A percentile compares a stretch with the other conserved stretches of the same genome.
Conservation (phyloP, 495 filamentous ascomycete species). For the Neurospora tetraspora region DNA sequence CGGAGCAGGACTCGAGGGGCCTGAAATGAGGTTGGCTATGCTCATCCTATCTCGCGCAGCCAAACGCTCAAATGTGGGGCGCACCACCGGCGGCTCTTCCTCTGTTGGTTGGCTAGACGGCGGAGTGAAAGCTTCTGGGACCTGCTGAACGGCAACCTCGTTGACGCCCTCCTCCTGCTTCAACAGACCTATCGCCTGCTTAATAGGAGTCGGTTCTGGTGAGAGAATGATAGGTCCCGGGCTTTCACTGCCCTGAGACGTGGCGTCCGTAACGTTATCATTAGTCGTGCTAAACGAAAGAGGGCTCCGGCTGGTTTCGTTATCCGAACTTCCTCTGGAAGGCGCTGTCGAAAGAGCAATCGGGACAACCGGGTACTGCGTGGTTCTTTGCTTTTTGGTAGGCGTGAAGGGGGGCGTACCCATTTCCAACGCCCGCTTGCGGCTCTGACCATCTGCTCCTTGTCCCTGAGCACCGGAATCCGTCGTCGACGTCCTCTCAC, state of each 20-base stretch:
- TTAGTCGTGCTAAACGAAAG: slow-evolving; percentile 16
- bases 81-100: neutral
- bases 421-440: slow-evolving; percentile 5
- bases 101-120: neutral
- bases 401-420: slow-evolving; percentile 37
- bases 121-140: slow-evolving; percentile 4
- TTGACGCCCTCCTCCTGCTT: slow-evolving; percentile 22
- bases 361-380: slow-evolving; percentile 21
- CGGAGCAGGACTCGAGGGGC: neutral
- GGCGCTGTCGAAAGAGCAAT: slow-evolving; percentile 11
- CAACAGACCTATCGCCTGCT: slow-evolving; percentile 10
- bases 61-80: slow-evolving; percentile 8
- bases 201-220: slow-evolving; percentile 27
- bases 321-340: slow-evolving; percentile 19
- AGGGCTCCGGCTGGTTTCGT: slow-evolving; percentile 9
- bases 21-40: neutral
- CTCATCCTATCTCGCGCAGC: neutral
- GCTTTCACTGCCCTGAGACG: slow-evolving; percentile 30
- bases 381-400: slow-evolving; percentile 30
- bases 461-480: slow-evolving; percentile 4
- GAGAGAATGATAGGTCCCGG: slow-evolving; percentile 26
- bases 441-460: neutral
- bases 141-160: slow-evolving; percentile 3
- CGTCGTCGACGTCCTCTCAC: slow-evolving; percentile 19
- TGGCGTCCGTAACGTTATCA: slow-evolving; percentile 27